Base-by-base conservation (phyloP, 78 protist species). In the Anaeramoeba flamelloides region DNA sequence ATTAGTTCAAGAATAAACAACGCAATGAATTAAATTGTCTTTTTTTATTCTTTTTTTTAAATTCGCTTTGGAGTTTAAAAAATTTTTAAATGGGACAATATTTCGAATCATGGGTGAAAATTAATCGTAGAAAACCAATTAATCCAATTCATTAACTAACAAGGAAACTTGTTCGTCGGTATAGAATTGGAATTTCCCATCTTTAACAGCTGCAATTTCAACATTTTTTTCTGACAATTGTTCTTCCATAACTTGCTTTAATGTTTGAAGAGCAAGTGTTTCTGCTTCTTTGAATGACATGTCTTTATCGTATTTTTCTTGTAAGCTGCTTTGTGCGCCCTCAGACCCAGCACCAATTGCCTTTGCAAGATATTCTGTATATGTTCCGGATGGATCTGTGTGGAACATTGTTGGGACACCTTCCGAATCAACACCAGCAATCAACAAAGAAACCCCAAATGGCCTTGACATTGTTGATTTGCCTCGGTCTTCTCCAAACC, bases 241-340 rank as follows among this genome's bases (percentile, higher is more conserved):
- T 77, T 97, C 97, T 81, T 97, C 98, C 99, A 97, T 97, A n/a
- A 95, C 98, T 82, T 93, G 94, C 86, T 93, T 93, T 38, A 97
- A 90, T 0, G 89, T 90, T 0, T 80, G 1, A 12, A 95, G 80
- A 1, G 97, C 97, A 0, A 92, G 38, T 34, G 36, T 75, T 77
- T 91, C 93, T 3, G 96, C 96, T 74, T 97, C 97, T 2, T 0
- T 81, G 0, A 97, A 80, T 30, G 97, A 89, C 87, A 97, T 86
- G 8, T n/a, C 87, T 84, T 87, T 85, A 82, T 88, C 84, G 84
- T 90, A 97, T 31, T 86, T 36, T 40, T 94, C 98, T 77, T 90
- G 91, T 41, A 97, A 84, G 0, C 89, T 75, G 0, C 88, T 77
- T 86, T 95, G 98, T 0, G 99, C 99, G 34, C 96, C 97, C 84